phyloP scores from a whole-genome alignment of 306 rosid genomes.

The Styphnolobium japonicum region DNA sequence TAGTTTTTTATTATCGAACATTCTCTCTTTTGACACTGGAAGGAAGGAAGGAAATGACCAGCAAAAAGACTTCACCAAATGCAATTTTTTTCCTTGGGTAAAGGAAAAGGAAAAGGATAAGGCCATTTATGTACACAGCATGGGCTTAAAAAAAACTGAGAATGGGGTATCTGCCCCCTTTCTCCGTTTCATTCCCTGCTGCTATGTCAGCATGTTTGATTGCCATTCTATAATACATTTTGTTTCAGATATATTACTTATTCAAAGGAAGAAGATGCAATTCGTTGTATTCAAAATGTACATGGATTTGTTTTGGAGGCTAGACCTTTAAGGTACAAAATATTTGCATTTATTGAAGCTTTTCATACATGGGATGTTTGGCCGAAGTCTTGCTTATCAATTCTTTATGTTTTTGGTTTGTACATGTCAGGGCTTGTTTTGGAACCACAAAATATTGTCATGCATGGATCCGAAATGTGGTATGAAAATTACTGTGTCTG shows the following conservation, averaged over 20 bases:
- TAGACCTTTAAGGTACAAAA: slow-evolving; percentile 70
- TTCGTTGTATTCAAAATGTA: slow-evolving; percentile 98
- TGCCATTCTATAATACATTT: background rate
- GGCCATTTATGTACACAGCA: background rate
- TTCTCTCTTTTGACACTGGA: background rate
- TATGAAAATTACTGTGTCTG: slow-evolving; percentile 37
- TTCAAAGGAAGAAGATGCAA: slow-evolving; percentile 90
- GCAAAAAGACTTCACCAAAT: background rate
- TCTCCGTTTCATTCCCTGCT: background rate
- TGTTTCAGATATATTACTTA: slow-evolving; percentile 91
- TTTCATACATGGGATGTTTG: background rate
- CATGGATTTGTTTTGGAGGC: slow-evolving; percentile 98
- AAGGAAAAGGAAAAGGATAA: background rate
- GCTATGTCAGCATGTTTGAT: background rate
- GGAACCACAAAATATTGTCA: slow-evolving; percentile 99
- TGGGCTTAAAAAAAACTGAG: background rate
- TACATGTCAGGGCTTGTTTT: slow-evolving; percentile 83
- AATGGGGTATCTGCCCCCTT: background rate
- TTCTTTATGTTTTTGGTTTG: background rate
- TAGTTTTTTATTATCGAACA: background rate
- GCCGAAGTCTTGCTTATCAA: background rate
- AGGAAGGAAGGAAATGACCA: background rate
- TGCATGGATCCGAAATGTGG: slow-evolving; percentile 98
- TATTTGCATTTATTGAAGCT: background rate
- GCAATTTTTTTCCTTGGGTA: background rate